Evolutionary conservation across 345 rosid species (phyloP).

Genomic region (rapeseed (Brassica napus)): Da-Ae NC_063451.1:1040501-1041000

Average conservation of each 20-base stretch:
- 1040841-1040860: neutral
- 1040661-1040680: conserved; percentile 34
- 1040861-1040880: neutral
- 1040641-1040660: conserved; percentile 29
- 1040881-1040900: neutral
- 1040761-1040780: conserved; percentile 26
- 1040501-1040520: conserved; percentile 12
- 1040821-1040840: neutral
- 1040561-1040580: conserved; percentile 10
- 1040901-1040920: neutral
- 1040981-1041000: neutral
- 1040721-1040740: conserved; percentile 22
- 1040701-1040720: conserved; percentile 52
- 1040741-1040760: conserved; percentile 37
- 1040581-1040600: conserved; percentile 9
- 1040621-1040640: conserved; percentile 50
- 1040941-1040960: neutral
- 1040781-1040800: conserved; percentile 49
- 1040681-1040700: conserved; percentile 30
- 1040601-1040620: neutral
- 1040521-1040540: conserved; percentile 19
- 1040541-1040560: conserved; percentile 35
- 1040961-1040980: neutral
- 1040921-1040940: neutral
- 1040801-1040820: neutral